These are phyloP conservation scores for Chamaecrista fasciculata DNA, from an alignment of 306 rosid genomes.

Conservation along the genomic window DNA sequence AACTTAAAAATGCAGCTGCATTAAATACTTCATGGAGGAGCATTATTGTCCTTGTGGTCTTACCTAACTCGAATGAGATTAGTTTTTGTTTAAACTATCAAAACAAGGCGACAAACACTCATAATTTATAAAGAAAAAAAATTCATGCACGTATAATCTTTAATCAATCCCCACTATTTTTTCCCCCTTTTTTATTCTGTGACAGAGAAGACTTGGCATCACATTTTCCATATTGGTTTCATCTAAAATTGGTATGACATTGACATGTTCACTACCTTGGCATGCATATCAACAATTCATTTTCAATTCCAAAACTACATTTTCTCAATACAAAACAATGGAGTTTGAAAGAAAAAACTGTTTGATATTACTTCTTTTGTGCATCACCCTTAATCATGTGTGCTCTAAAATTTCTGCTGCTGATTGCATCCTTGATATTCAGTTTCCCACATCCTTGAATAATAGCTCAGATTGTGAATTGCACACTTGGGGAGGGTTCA, in stretches of 20 bases:
- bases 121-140: too few relatives aligned
- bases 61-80: too few relatives aligned
- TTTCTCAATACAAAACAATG: conserved; percentile 15
- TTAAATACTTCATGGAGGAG: too few relatives aligned
- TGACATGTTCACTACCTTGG: background rate
- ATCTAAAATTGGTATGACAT: conserved; percentile 20
- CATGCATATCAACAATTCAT: conserved; percentile 4
- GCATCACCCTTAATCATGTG: conserved; percentile 20
- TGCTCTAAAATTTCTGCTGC: conserved; percentile 31
- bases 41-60: too few relatives aligned
- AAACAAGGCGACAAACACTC: too few relatives aligned
- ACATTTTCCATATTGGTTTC: conserved; percentile 18
- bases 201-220: background rate
- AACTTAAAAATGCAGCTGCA: too few relatives aligned
- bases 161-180: background rate
- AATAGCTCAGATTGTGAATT: conserved; percentile 35
- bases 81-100: too few relatives aligned
- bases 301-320: conserved; percentile 9
- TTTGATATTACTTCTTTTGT: conserved; percentile 13
- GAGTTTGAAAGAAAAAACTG: conserved; percentile 16
- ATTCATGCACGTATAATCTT: too few relatives aligned
- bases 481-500: conserved; percentile 56
- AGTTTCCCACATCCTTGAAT: conserved; percentile 30
- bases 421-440: conserved; percentile 48
- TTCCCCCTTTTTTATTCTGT: background rate